A percentile compares a stretch with the other conserved stretches of the same genome.
Conservation (phyloP, 352 stramenopile genomes). For the Phytophthora cryptogea region DNA sequence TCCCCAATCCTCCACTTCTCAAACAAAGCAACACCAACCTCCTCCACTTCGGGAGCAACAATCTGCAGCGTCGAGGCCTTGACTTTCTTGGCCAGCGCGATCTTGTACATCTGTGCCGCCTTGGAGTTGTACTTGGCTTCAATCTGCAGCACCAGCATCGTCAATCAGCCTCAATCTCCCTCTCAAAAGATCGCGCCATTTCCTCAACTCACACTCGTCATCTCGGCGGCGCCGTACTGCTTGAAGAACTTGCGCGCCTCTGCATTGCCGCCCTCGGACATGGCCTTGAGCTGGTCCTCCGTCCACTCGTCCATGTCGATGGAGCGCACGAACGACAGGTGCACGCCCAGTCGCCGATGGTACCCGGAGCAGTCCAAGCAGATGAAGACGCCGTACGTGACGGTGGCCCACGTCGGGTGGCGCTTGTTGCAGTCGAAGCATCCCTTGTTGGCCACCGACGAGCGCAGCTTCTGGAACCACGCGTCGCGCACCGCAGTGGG, state of each 20-base stretch:
- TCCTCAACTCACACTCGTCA: constrained; percentile 73
- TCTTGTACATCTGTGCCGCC: constrained; percentile 89
- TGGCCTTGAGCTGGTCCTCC: constrained; percentile 92
- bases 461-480: constrained; percentile 88
- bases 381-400: constrained; percentile 96
- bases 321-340: constrained; percentile 95
- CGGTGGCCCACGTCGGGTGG: constrained; percentile 95
- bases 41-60: constrained; percentile 33
- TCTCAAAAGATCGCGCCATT: background rate
- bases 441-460: constrained; percentile 79
- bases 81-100: constrained; percentile 82
- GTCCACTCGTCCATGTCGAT: constrained; percentile 97
- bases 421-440: constrained; percentile 97
- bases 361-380: constrained; percentile 95
- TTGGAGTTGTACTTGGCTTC: constrained; percentile 93
- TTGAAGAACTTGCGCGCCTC: constrained; percentile 95
- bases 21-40: constrained; percentile 32
- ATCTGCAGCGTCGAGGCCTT: constrained; percentile 73
- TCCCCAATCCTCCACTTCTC: background rate
- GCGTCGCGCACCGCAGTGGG: constrained; percentile 74
- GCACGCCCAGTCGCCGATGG: constrained; percentile 92
- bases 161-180: background rate
- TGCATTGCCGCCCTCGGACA: constrained; percentile 94
- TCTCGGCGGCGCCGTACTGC: constrained; percentile 85
- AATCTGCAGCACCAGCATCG: constrained; percentile 53